phyloP scores from a whole-genome alignment of 1,284 basidiomycete species.

The Fistulinella staudtii region DNA sequence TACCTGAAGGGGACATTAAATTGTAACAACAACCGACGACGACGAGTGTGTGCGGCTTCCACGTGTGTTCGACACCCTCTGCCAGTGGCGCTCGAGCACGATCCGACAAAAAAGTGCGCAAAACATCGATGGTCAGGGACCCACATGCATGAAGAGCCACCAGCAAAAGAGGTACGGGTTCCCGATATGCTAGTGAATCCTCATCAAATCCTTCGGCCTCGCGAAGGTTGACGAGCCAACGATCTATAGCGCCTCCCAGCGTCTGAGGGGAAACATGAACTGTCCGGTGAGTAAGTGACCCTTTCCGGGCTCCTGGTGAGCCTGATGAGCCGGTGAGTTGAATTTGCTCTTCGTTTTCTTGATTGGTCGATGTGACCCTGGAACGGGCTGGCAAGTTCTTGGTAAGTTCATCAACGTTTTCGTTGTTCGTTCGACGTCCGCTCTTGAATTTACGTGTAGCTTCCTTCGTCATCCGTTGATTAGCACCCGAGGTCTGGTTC shows the following conservation, averaged over 20 bases:
- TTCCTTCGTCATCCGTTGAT: slow-evolving; percentile 31
- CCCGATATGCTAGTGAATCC: neutral
- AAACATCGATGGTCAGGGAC: slow-evolving; percentile 44
- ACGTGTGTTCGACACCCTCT: slow-evolving; percentile 15
- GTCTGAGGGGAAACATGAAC: slow-evolving; percentile 45
- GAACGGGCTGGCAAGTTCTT: neutral
- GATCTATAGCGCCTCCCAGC: slow-evolving; percentile 31
- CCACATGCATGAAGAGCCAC: slow-evolving; percentile 63
- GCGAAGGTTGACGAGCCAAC: slow-evolving; percentile 20
- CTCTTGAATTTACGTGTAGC: slow-evolving; percentile 15
- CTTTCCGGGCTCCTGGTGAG: slow-evolving; percentile 8
- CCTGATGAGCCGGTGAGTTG: neutral
- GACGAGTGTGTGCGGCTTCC: slow-evolving; percentile 40
- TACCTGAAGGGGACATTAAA: slow-evolving; percentile 42
- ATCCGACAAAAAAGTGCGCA: slow-evolving; percentile 36
- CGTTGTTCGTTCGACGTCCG: slow-evolving; percentile 2
- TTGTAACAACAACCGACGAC: slow-evolving; percentile 55
- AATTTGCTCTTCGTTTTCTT: neutral
- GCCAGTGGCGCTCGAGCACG: slow-evolving; percentile 5
- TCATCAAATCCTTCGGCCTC: neutral
- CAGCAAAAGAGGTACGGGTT: slow-evolving; percentile 48
- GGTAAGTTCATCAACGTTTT: neutral
- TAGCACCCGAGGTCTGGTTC: slow-evolving; percentile 43
- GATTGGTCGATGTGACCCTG: neutral
- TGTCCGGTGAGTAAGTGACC: slow-evolving; percentile 48